Percentiles rank a stretch among this genome's conserved stretches.
Conservation (phyloP, 108 stramenopile genomes). For the Cyclotella kingstonii region DNA sequence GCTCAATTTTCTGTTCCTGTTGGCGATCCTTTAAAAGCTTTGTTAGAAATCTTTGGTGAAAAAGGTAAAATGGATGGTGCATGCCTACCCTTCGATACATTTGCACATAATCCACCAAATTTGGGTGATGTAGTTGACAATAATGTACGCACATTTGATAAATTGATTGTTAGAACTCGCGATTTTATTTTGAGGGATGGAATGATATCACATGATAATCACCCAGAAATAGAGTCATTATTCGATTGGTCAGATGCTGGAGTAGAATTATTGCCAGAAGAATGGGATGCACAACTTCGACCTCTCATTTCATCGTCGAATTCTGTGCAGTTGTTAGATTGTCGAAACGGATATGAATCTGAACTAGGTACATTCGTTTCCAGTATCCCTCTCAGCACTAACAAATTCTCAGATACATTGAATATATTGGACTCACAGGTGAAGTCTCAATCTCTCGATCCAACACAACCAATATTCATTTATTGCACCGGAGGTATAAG, state of each 20-base stretch:
- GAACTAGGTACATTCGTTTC: constrained; percentile 62
- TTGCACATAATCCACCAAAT: constrained; percentile 43
- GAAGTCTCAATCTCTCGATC: constrained; percentile 43
- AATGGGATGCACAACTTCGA: constrained; percentile 54
- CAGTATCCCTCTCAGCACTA: constrained; percentile 64
- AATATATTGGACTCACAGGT: constrained; percentile 45
- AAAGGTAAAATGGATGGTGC: constrained; percentile 8
- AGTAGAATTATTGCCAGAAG: constrained; percentile 39
- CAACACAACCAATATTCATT: constrained; percentile 55
- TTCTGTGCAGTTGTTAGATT: constrained; percentile 47
- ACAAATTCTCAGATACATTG: constrained; percentile 74
- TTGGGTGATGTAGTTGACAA: constrained; percentile 45
- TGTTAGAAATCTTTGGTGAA: constrained; percentile 31
- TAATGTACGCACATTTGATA: constrained; percentile 51
- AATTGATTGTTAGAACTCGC: constrained; percentile 52
- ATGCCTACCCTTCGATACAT: constrained; percentile 51
- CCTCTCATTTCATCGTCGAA: not conserved
- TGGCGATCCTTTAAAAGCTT: constrained; percentile 29
- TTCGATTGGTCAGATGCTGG: constrained; percentile 62
- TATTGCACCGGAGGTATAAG: constrained; percentile 91
- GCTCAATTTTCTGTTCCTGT: constrained; percentile 87
- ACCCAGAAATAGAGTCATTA: not conserved
- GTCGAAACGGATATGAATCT: constrained; percentile 75
- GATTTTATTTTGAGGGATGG: constrained; percentile 55
- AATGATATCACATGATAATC: constrained; percentile 2